Evolutionary conservation across 2,329 filamentous ascomycete species (phyloP), one percentile per base, ranked within the genome.

Genomic region (Colletotrichum musicola): DNA sequence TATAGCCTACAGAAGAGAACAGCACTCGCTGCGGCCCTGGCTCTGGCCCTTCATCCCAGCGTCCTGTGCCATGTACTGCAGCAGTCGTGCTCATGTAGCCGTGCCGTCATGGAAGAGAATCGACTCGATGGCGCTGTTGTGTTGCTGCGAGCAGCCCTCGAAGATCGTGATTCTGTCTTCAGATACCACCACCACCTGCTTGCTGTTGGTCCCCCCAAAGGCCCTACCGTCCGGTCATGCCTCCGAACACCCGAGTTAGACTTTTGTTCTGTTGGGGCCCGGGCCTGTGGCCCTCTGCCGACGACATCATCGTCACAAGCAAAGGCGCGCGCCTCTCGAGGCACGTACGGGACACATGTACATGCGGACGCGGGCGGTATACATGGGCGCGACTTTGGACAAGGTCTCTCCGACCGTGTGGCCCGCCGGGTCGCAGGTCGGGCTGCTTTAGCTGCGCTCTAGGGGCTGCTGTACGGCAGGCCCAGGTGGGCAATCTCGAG

Each of bases 1-100:
- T 25, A 25, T 25, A 25, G 22, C 22, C 3, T 35, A 10, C 10
- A 35, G 30, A 35, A 35, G 30, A 35, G 30, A 35, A 35, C 30
- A 12, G 30, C 10, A 10, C 30, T 35, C 30, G 30, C 30, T 35
- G 30, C 30, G 30, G 30, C 30, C 30, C 30, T 35, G 27, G 27
- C 78, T 81, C 70, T 68, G 58, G 56, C 30, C n/a, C 22, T 20
- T n/a, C 38, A 35, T 35, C 25, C 35, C 44, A 20, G 44, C 22
- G n/a, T 25, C 30, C 30, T 35, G 30, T 35, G 30, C 9, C 56
- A 51, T 51, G 57, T 60, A 42, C 20, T 42, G 57, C 22, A 38
- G 57, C 27, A 38, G 57, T 60, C 30, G 46, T 50, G 46, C 12
- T 14, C 46, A 51, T 38, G 47, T 51, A 50, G 14, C 14, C 20